Conservation (phyloP, 306 rosid species). For the Dalbergia cultrata region DNA sequence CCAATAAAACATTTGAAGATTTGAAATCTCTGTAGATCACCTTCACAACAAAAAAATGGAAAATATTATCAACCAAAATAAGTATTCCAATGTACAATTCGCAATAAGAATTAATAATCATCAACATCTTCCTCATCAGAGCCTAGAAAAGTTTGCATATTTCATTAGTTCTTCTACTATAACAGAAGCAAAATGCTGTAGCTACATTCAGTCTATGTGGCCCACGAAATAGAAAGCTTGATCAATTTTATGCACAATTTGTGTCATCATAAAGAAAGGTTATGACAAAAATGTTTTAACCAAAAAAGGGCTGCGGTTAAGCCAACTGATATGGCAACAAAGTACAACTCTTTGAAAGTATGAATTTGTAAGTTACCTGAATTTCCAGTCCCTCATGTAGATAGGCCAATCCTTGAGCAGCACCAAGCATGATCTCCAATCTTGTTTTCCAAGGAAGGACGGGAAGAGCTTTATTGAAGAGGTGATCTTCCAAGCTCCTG, state of each 20-base stretch:
- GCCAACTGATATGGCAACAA: conserved; percentile 6
- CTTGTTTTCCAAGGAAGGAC: conserved; percentile 79
- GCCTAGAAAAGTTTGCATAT: background rate
- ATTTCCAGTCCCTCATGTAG: conserved; percentile 85
- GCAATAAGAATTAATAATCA: conserved; percentile 19
- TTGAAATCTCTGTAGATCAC: conserved; percentile 97
- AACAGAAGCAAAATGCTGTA: background rate
- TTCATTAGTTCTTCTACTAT: conserved; percentile 16
- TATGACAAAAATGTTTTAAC: conserved; percentile 6
- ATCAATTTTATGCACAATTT: conserved; percentile 1
- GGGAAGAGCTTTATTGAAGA: conserved; percentile 62
- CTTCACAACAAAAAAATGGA: conserved; percentile 49
- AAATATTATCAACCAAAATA: conserved; percentile 48
- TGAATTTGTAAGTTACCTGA: conserved; percentile 63
- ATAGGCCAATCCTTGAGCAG: conserved; percentile 92
- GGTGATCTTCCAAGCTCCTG: conserved; percentile 87
- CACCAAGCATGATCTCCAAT: conserved; percentile 83
- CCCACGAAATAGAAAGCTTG: conserved; percentile 6
- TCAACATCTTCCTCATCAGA: conserved; percentile 1
- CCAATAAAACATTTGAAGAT: conserved; percentile 88
- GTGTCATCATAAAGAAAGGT: background rate
- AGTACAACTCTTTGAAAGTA: conserved; percentile 5
- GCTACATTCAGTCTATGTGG: background rate
- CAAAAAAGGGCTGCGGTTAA: background rate
- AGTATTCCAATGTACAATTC: conserved; percentile 12